Percentiles rank a stretch among this genome's conserved stretches.
phyloP scores from a whole-genome alignment of 768 basidiomycete species.

The Sistotremastrum suecicum region DNA sequence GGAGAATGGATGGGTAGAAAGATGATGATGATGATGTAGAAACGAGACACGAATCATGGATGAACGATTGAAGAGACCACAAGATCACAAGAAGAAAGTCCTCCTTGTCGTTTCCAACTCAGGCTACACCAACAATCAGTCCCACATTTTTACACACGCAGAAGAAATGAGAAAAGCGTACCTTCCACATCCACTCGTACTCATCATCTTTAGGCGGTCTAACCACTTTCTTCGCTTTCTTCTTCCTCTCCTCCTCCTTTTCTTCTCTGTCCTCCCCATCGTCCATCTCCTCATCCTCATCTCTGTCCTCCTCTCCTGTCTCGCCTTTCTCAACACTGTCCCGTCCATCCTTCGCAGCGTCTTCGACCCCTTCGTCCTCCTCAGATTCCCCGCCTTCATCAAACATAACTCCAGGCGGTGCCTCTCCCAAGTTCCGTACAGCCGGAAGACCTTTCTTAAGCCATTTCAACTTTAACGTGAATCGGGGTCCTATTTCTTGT shows the following conservation, averaged over 20 bases:
- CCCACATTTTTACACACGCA: neutral
- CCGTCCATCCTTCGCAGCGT: conserved; percentile 9
- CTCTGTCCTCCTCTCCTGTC: conserved; percentile 14
- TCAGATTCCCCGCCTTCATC: conserved; percentile 23
- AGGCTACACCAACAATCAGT: conserved; percentile 36
- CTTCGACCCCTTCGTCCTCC: conserved; percentile 11
- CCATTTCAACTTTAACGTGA: conserved; percentile 87
- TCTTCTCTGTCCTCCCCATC: conserved; percentile 9
- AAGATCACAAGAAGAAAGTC: conserved; percentile 72
- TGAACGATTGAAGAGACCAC: too few species aligned
- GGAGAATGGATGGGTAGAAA: too few species aligned
- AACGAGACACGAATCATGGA: too few species aligned
- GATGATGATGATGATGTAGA: too few species aligned
- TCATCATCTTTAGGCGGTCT: conserved; percentile 60
- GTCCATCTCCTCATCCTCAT: conserved; percentile 9
- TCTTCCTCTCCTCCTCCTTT: conserved; percentile 10
- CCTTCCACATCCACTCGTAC: conserved; percentile 86
- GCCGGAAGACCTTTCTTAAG: conserved; percentile 80
- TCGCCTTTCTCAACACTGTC: conserved; percentile 21
- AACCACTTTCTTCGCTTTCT: conserved; percentile 17
- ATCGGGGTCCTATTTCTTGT: conserved; percentile 96
- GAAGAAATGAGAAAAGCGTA: conserved; percentile 20
- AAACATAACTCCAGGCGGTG: conserved; percentile 40
- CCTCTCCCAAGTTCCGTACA: conserved; percentile 54
- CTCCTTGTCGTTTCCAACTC: conserved; percentile 81